Evolutionary conservation across 352 stramenopile genomes (phyloP).

Genomic region (Pythium aristosporum): DNA sequence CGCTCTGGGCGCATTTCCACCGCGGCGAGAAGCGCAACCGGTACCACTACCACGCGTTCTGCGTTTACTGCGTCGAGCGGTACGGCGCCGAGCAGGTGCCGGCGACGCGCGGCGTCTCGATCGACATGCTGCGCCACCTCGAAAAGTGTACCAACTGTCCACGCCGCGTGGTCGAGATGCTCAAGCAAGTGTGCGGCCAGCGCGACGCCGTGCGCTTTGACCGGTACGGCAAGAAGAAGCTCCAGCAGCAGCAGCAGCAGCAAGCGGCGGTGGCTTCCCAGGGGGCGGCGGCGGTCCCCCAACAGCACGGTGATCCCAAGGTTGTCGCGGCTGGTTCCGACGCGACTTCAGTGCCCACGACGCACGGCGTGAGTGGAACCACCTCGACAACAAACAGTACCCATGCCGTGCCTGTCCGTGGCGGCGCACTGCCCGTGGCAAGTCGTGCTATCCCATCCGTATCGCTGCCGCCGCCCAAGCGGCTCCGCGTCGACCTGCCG

Average conservation of each 20-base stretch:
- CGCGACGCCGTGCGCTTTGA: conserved; percentile 46
- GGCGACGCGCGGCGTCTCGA: conserved; percentile 72
- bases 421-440: background rate
- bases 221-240: conserved; percentile 36
- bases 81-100: conserved; percentile 53
- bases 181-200: conserved; percentile 57
- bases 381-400: background rate
- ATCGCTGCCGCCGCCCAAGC: conserved; percentile 13
- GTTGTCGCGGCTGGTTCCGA: background rate
- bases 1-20: conserved; percentile 81
- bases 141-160: conserved; percentile 72
- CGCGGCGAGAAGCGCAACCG: conserved; percentile 84
- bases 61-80: conserved; percentile 70
- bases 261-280: background rate
- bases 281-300: background rate
- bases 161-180: conserved; percentile 51
- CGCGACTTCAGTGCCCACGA: background rate
- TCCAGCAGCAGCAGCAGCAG: conserved; percentile 17
- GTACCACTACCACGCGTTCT: conserved; percentile 86
- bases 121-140: conserved; percentile 80
- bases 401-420: background rate
- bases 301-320: background rate
- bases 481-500: conserved; percentile 10
- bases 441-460: background rate
- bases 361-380: background rate